A percentile compares a stretch with the other conserved stretches of the same genome.
Evolutionary conservation across 78 protist genomes (phyloP).

Genomic region (Polysphondylium violaceum): DNA sequence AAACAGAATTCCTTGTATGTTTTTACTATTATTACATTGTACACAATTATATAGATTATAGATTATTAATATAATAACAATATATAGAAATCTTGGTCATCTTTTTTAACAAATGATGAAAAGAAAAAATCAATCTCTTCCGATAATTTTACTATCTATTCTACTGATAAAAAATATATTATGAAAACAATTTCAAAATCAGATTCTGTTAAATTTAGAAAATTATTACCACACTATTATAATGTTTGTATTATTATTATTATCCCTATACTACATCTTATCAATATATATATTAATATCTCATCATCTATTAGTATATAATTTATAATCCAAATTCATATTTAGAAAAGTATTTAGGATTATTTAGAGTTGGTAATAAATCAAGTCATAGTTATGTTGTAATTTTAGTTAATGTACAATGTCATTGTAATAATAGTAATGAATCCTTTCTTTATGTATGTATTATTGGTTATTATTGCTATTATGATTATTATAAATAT

Average conservation of each 20-base stretch:
- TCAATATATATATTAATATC: not conserved
- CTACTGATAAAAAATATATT: slow-evolving; percentile 57
- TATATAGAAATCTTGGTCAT: slow-evolving; percentile 64
- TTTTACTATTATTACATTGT: not conserved
- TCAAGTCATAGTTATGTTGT: slow-evolving; percentile 56
- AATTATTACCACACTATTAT: slow-evolving; percentile 64
- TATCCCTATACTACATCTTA: not conserved
- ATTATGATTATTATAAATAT: not conserved
- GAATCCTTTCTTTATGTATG: slow-evolving; percentile 22
- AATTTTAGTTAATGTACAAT: slow-evolving; percentile 45
- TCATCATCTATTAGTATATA: slow-evolving; percentile 41
- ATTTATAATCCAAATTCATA: slow-evolving; percentile 47
- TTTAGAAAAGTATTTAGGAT: slow-evolving; percentile 47
- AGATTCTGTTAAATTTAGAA: slow-evolving; percentile 66
- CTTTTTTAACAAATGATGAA: slow-evolving; percentile 24
- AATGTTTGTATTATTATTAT: slow-evolving; percentile 9
- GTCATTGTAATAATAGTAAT: not conserved
- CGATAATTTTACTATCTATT: slow-evolving; percentile 17
- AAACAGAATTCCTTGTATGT: slow-evolving; percentile 18
- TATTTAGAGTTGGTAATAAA: slow-evolving; percentile 62
- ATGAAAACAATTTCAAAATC: slow-evolving; percentile 55
- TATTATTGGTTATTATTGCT: not conserved
- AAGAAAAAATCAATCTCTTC: not conserved
- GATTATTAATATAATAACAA: too few relatives aligned
- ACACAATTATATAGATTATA: too few relatives aligned